Conservation (phyloP, 2,329 filamentous ascomycete genomes). For the Neonectria coccinea region DNA sequence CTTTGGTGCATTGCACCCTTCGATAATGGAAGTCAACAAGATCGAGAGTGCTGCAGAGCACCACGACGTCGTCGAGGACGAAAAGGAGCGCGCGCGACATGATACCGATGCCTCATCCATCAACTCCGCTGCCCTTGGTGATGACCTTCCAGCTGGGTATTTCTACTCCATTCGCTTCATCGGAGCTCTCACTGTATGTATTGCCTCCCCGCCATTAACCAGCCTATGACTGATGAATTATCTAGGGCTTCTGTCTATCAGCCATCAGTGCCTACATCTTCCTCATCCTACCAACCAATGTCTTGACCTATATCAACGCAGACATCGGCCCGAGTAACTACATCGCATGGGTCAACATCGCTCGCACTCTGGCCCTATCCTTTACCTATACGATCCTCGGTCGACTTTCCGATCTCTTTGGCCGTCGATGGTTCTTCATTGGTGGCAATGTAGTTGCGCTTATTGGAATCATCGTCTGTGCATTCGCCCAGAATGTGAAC, state of each 20-base stretch:
- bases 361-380: constrained; percentile 51
- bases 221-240: neutral
- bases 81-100: constrained; percentile 27
- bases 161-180: constrained; percentile 52
- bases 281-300: constrained; percentile 53
- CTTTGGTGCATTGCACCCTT: neutral
- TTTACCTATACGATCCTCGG: constrained; percentile 54
- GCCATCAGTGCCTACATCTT: constrained; percentile 54
- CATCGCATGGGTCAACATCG: constrained; percentile 52
- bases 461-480: constrained; percentile 52
- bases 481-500: constrained; percentile 50
- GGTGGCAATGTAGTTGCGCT: constrained; percentile 52
- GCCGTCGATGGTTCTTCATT: constrained; percentile 56
- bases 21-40: constrained; percentile 34
- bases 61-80: constrained; percentile 32
- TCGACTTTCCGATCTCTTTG: constrained; percentile 55
- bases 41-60: constrained; percentile 33
- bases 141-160: constrained; percentile 52
- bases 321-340: constrained; percentile 53
- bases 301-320: constrained; percentile 51
- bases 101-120: constrained; percentile 49
- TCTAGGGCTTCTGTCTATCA: constrained; percentile 53
- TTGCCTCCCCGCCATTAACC: neutral
- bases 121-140: constrained; percentile 50
- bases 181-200: constrained; percentile 48